A percentile compares a stretch with the other conserved stretches of the same genome.
Conservation (phyloP, 768 basidiomycete genomes). For the Serendipita vermifera region DNA sequence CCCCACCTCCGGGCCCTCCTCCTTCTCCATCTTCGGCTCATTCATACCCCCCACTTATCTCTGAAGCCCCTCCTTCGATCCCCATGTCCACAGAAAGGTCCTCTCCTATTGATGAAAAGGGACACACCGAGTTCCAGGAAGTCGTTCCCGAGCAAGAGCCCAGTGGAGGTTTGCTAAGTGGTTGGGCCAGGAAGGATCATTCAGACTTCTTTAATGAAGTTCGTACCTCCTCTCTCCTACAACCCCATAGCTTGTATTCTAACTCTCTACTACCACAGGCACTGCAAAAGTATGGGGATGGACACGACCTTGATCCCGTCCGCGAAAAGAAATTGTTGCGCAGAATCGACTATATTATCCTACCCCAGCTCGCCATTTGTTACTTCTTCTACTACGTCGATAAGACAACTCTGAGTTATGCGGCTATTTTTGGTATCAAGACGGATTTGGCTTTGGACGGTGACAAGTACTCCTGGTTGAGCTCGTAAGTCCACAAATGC, state of each 20-base stretch:
- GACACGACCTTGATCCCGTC: neutral
- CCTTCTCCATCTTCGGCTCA: too few species aligned
- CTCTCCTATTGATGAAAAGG: neutral
- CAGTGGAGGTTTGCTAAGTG: neutral
- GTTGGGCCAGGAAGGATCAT: neutral
- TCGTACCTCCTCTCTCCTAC: neutral
- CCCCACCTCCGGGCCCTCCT: too few species aligned
- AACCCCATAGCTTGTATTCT: neutral
- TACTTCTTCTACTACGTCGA: slow-evolving; percentile 22
- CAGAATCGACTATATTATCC: slow-evolving; percentile 13
- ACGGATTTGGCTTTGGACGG: slow-evolving; percentile 24
- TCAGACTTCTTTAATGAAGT: neutral
- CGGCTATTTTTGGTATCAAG: slow-evolving; percentile 25
- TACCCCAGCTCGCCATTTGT: slow-evolving; percentile 20
- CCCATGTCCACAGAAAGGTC: neutral
- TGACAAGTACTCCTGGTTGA: slow-evolving; percentile 26
- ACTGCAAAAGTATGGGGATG: neutral
- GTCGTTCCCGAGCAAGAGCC: neutral
- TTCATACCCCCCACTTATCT: too few species aligned
- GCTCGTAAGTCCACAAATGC: slow-evolving; percentile 11
- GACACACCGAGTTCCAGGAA: neutral
- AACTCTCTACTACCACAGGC: neutral
- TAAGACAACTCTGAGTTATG: slow-evolving; percentile 24
- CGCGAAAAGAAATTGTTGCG: neutral
- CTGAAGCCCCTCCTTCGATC: too few species aligned